Percentiles rank a stretch among this genome's conserved stretches.
These are phyloP conservation scores for Rhodotorula sp. DNA, from an alignment of 1,284 basidiomycete genomes.

Conservation along the genomic window DNA sequence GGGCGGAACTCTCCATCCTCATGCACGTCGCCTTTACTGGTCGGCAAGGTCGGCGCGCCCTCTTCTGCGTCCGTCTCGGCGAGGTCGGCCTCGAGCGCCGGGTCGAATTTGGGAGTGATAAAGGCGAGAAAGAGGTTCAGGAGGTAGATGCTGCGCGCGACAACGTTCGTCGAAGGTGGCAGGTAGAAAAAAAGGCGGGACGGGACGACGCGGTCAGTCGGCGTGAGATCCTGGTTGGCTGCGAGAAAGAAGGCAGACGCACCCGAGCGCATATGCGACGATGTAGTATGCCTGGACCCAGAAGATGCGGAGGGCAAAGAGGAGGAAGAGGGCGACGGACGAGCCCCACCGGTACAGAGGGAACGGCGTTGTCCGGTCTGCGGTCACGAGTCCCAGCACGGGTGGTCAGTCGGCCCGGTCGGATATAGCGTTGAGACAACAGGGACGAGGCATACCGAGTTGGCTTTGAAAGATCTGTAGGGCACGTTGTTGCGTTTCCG, in stretches of 20 bases:
- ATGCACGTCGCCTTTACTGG: constrained; percentile 46
- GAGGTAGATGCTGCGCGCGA: constrained; percentile 83
- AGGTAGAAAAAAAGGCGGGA: background rate
- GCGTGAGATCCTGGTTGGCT: too few relatives aligned
- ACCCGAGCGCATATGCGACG: constrained; percentile 48
- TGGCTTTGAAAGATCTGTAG: background rate
- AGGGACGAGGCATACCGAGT: background rate
- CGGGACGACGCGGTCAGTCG: too few relatives aligned
- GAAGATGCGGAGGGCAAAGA: constrained; percentile 87
- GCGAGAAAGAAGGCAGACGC: background rate
- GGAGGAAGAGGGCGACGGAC: constrained; percentile 66
- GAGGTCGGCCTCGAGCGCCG: constrained; percentile 87
- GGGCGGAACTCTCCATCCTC: constrained; percentile 89
- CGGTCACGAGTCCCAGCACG: background rate
- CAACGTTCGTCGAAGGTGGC: too few relatives aligned
- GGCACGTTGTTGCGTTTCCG: background rate
- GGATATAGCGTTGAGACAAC: too few relatives aligned
- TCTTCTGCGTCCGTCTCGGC: constrained; percentile 94
- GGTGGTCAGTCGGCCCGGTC: background rate
- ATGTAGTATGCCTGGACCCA: constrained; percentile 66
- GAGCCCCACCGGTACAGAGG: constrained; percentile 84
- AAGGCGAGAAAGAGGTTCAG: constrained; percentile 65
- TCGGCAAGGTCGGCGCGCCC: constrained; percentile 62
- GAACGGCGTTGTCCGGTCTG: constrained; percentile 87
- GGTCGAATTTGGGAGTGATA: constrained; percentile 93